phyloP scores from a whole-genome alignment of 139 green algal genomes.

The Chlamydomonas schloesseri region DNA sequence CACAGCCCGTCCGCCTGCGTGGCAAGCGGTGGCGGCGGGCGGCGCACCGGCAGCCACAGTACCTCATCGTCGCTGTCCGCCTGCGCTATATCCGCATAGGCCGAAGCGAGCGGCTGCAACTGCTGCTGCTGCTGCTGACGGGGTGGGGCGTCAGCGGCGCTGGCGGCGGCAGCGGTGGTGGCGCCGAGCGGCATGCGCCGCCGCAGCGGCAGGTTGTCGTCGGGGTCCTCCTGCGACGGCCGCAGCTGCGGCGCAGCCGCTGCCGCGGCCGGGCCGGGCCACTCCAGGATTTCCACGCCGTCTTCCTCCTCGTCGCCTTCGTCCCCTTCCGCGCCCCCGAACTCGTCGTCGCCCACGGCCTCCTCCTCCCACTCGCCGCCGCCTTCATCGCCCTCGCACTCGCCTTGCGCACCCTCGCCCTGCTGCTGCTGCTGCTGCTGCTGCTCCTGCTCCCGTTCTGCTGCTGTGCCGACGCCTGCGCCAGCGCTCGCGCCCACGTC shows the following conservation, averaged over 20 bases:
- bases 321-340: not conserved
- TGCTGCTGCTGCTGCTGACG: not conserved
- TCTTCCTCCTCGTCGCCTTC: not conserved
- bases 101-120: not conserved
- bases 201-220: too few relatives aligned
- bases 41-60: too few relatives aligned
- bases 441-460: not conserved
- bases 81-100: not conserved
- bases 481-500: not conserved
- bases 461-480: not conserved
- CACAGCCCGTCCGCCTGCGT: too few relatives aligned
- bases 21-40: too few relatives aligned
- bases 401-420: too few relatives aligned
- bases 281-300: not conserved
- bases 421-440: too few relatives aligned
- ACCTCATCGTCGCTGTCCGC: too few relatives aligned
- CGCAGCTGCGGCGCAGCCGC: not conserved
- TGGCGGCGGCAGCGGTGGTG: too few relatives aligned
- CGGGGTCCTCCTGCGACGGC: too few relatives aligned
- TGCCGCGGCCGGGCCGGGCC: not conserved
- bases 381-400: not conserved
- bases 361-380: not conserved
- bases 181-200: too few relatives aligned
- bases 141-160: too few relatives aligned
- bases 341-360: not conserved